These are phyloP conservation scores for Ailanthus altissimus DNA, from an alignment of 345 rosid genomes.

Conservation along the genomic window DNA sequence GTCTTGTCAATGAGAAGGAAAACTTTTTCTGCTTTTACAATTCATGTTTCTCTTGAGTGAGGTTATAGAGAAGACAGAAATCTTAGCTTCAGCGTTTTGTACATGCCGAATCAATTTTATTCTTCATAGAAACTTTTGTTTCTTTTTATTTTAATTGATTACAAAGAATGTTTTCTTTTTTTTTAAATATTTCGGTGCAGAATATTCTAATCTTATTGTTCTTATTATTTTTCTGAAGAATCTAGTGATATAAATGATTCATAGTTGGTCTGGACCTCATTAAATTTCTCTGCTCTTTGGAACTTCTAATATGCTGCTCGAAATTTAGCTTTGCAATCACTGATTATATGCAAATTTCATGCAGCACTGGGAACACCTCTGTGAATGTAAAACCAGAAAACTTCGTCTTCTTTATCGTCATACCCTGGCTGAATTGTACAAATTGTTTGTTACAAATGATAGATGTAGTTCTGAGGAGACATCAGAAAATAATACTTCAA, in stretches of 20 bases:
- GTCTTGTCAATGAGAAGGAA: not conserved
- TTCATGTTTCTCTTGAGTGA: not conserved
- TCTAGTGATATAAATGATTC: not conserved
- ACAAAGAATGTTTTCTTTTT: not conserved
- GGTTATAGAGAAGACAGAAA: not conserved
- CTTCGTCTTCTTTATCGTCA: conserved; percentile 72
- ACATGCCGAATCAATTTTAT: not conserved
- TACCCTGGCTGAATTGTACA: conserved; percentile 72
- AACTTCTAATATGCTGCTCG: conserved; percentile 7
- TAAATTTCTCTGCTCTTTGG: not conserved
- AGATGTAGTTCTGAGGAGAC: conserved; percentile 36
- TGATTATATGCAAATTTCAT: conserved; percentile 29
- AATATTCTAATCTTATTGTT: not conserved
- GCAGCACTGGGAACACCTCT: conserved; percentile 92
- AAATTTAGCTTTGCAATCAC: not conserved
- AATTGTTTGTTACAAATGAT: conserved; percentile 48
- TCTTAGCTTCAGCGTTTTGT: not conserved
- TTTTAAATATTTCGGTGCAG: not conserved
- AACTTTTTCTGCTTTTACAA: not conserved
- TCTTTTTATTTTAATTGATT: not conserved
- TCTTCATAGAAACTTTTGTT: not conserved
- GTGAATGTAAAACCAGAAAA: conserved; percentile 80
- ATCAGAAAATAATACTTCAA: conserved; percentile 36
- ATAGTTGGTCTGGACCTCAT: not conserved
- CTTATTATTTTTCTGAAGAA: not conserved